A percentile compares a stretch with the other conserved stretches of the same genome.
phyloP scores from a whole-genome alignment of 176 grass and related monocot species.

The Hordeum vulgare region DNA sequence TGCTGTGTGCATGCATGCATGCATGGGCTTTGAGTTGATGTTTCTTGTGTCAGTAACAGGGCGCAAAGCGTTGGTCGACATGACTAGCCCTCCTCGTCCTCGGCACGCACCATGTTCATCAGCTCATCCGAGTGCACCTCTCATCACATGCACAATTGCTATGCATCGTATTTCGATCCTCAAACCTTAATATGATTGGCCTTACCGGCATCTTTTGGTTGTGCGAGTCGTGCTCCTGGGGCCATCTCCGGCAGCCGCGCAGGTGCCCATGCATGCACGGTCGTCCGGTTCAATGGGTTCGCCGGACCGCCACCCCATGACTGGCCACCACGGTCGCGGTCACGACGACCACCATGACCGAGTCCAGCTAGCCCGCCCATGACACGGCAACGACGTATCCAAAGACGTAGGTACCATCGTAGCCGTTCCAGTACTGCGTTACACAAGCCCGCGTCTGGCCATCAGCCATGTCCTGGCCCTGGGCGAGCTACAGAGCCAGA shows the following conservation, averaged over 20 bases:
- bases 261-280: neutral
- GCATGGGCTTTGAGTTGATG: constrained; percentile 27
- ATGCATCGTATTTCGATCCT: neutral
- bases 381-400: too few species aligned
- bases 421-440: neutral
- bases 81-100: constrained; percentile 9
- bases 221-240: neutral
- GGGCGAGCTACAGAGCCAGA: neutral
- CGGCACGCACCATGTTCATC: neutral
- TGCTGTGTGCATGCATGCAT: neutral
- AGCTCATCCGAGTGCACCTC: neutral
- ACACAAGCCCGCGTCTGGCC: neutral
- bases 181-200: neutral
- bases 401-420: neutral
- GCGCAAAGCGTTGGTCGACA: neutral
- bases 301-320: neutral
- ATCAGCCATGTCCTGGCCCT: neutral
- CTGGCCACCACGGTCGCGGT: neutral
- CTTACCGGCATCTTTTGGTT: neutral
- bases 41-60: constrained; percentile 30
- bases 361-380: neutral
- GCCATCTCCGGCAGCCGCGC: neutral
- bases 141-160: neutral
- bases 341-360: neutral
- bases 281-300: neutral